Conservation (phyloP, 2,329 filamentous ascomycete species). For the Sporothrix phasma region DNA sequence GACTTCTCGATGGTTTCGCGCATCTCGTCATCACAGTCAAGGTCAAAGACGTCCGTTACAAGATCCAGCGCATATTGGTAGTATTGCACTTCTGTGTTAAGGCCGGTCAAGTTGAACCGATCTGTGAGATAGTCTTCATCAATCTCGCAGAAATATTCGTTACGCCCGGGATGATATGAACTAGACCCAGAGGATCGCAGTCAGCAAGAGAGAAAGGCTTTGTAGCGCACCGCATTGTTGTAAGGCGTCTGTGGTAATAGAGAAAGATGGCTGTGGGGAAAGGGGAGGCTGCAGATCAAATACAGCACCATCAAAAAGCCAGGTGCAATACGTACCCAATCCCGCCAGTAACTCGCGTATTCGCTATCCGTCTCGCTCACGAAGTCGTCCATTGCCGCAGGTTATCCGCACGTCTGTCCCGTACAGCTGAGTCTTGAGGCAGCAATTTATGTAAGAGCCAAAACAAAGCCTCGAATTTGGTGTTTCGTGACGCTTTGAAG, state of each 20-base stretch:
- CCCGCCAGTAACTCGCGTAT: conserved; percentile 98
- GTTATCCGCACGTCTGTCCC: neutral
- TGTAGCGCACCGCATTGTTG: neutral
- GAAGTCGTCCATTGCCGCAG: conserved; percentile 77
- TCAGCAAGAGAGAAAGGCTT: conserved; percentile 5
- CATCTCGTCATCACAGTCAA: conserved; percentile 98
- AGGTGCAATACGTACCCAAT: conserved; percentile 67
- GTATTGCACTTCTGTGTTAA: conserved; percentile 96
- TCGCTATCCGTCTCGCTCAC: conserved; percentile 97
- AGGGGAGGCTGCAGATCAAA: conserved; percentile 4
- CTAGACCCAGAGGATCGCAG: conserved; percentile 36
- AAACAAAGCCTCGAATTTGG: neutral
- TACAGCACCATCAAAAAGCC: neutral
- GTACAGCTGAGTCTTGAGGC: neutral
- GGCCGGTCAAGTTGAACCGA: conserved; percentile 91
- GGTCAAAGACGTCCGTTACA: conserved; percentile 95
- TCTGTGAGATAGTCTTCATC: conserved; percentile 98
- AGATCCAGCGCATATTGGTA: conserved; percentile 98
- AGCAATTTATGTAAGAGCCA: neutral
- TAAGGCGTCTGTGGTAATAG: neutral
- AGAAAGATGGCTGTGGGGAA: neutral
- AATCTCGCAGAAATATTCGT: conserved; percentile 99
- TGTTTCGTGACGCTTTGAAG: neutral
- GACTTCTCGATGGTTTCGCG: conserved; percentile 97
- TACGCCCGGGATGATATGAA: conserved; percentile 95